Evolutionary conservation across 139 green algal genomes (phyloP), one percentile per base, ranked within the genome.

Genomic region (Tetradesmus obliquus): DNA sequence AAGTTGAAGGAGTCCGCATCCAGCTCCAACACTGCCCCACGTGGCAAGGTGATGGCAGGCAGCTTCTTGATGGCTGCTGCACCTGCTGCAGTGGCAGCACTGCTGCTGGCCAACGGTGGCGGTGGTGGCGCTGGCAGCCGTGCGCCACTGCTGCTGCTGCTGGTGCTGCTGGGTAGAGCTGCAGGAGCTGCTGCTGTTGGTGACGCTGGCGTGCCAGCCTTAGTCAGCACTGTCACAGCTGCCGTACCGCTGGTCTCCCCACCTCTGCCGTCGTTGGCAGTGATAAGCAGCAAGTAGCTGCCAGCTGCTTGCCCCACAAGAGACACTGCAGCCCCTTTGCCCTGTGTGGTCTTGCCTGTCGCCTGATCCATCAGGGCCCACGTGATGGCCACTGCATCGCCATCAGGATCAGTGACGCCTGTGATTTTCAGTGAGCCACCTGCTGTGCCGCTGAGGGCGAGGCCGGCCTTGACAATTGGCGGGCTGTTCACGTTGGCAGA

Each of bases 381-480:
- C 19, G n/a, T 53, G 15, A 92, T 5, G 3, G 51, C 32, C 5
- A 89, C 89, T 2, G 55, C 3, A 57, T 92, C 89, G 7, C 89
- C 89, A 57, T 92, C 89, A 80, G 89, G 82, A 32, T 92, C 89
- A 24, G 66, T 72, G 1, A 92, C 82, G 6, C 89, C 89, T 3
- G 60, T 79, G n/a, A 92, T 89, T 9, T 60, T 62, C 1, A 92
- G 1, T 22, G 51, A 45, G 6, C 22, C 69, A n/a, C 62, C 82
- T 19, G 85, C 15, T 5, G 66, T 51, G 1, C 12, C 89, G 17
- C 7, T 84, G 10, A 89, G 62, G 0, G 22, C 0, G 12, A 85
- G 45, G 22, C 82, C 89, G 0, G 24, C 8, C 8, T 55, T 69
- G 20, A 92, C 55, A 17, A 92, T 19, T 2, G 88, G 88, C 58